phyloP scores from a whole-genome alignment of 345 rosid species.

The Durio zibethinus region DNA sequence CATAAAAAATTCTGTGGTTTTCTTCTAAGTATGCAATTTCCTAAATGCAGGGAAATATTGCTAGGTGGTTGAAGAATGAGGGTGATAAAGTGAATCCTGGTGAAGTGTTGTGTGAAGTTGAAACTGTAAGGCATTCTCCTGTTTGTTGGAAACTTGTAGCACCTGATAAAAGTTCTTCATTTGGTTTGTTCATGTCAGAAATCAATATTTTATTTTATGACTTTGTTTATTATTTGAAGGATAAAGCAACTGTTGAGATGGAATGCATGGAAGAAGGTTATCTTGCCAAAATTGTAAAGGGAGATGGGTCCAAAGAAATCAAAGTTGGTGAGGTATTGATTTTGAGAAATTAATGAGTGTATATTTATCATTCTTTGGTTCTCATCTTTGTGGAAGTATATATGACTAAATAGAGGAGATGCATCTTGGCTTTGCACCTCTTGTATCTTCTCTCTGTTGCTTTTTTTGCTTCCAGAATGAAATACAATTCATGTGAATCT shows the following conservation, averaged over 20 bases:
- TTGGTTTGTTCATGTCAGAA: constrained; percentile 6
- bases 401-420: neutral
- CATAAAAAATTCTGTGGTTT: neutral
- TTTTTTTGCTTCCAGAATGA: neutral
- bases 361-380: neutral
- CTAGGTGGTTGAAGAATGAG: constrained; percentile 95
- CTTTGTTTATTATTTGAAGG: constrained; percentile 39
- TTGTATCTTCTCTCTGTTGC: neutral
- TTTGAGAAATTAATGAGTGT: neutral
- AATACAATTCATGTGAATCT: neutral
- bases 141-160: constrained; percentile 9
- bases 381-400: constrained; percentile 8
- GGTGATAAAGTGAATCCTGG: constrained; percentile 86
- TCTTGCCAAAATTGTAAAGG: constrained; percentile 86
- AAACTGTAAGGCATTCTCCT: constrained; percentile 61
- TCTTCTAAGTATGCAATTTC: constrained; percentile 21
- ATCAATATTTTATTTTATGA: constrained; percentile 4
- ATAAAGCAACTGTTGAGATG: constrained; percentile 97
- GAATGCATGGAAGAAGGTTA: constrained; percentile 99
- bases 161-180: constrained; percentile 9
- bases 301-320: constrained; percentile 87
- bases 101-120: constrained; percentile 99
- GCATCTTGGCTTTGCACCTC: neutral
- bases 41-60: constrained; percentile 84
- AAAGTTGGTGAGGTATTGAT: constrained; percentile 87